Evolutionary conservation across 2,329 filamentous ascomycete genomes (phyloP), one percentile per base, ranked within the genome.

Genomic region (Thelonectria blattea): DNA sequence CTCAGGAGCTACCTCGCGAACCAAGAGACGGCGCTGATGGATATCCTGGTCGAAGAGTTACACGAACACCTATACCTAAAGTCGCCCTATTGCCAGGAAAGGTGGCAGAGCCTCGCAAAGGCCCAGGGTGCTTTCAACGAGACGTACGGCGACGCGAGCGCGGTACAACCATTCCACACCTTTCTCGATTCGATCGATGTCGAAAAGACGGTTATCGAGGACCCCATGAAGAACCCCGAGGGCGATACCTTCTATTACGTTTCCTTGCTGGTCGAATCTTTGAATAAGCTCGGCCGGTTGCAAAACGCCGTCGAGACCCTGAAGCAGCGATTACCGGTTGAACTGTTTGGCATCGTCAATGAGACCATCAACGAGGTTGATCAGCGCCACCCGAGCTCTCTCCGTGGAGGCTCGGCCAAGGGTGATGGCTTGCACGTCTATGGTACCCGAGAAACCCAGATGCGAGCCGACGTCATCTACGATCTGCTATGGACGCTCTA

Each of bases 21-120:
- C 72, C 96, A 99, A 74, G 95, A 99, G 78, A 91, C 90, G 27
- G 87, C 92, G 0, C 79, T 99, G 64, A 94, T 94, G 72, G 95
- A 99, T 72, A 98, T 98, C 54, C 76, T 99, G 57, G 88, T 98
- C n/a, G 95, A 99, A 74, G 95, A 99, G 76, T 82, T 99, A 34
- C 95, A 99, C 73, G 95, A 96, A 74, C 95, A 99, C 77, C 83
- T 99, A 4, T 99, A 99, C 73, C 86, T 99, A 41, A 98, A 98
- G 74, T 98, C 94, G 3, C 95, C 94, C 0, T 99, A 99, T 74
- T 98, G 94, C 73, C 93, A 97, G 73, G 92, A 97, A 73, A 85
- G 95, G 67, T 99, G 95, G 95, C 96, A 96, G 76, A 86, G 85
- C 60, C 86, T 96, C 61, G 84, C 89, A 39, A 90, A 89, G 68